These are phyloP conservation scores for Saccharomyces hybrid DNA, from an alignment of 1,139 yeast genomes.

Conservation along the genomic window DNA sequence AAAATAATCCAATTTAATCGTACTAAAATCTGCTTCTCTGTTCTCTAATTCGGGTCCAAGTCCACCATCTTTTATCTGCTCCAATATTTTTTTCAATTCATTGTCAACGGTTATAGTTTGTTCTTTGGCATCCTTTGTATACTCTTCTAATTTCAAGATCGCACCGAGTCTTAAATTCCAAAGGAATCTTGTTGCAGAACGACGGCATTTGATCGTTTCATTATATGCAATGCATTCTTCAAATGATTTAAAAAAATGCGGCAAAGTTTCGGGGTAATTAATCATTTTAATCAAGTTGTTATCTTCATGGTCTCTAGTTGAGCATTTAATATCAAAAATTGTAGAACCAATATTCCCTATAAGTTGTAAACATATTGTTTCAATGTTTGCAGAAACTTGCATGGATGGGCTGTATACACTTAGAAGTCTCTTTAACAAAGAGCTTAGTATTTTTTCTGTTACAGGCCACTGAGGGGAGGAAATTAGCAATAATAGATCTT, in stretches of 20 bases:
- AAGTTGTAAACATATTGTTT: constrained; percentile 47
- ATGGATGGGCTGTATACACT: constrained; percentile 32
- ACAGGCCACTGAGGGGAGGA: constrained; percentile 55
- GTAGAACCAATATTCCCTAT: constrained; percentile 49
- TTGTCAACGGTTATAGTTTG: constrained; percentile 5
- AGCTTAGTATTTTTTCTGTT: constrained; percentile 41
- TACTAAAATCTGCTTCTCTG: constrained; percentile 2
- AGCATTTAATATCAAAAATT: constrained; percentile 33
- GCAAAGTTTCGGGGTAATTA: constrained; percentile 21
- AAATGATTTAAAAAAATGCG: constrained; percentile 13
- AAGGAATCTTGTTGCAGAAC: constrained; percentile 9
- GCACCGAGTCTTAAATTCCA: constrained; percentile 15
- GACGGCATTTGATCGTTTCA: not conserved
- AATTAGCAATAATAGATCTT: constrained; percentile 47
- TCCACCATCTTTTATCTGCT: not conserved
- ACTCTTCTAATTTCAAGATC: constrained; percentile 12
- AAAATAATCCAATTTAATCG: constrained; percentile 15
- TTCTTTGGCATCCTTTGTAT: constrained; percentile 11
- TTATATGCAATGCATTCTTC: constrained; percentile 11
- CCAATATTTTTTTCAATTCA: constrained; percentile 1
- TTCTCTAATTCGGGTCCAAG: not conserved
- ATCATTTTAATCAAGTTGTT: constrained; percentile 20
- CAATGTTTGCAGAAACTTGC: constrained; percentile 35
- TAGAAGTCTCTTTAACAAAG: constrained; percentile 39
- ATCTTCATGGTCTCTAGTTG: constrained; percentile 11